Conservation (phyloP, 2,329 filamentous ascomycete genomes). For the Cladophialophora exuberans region DNA sequence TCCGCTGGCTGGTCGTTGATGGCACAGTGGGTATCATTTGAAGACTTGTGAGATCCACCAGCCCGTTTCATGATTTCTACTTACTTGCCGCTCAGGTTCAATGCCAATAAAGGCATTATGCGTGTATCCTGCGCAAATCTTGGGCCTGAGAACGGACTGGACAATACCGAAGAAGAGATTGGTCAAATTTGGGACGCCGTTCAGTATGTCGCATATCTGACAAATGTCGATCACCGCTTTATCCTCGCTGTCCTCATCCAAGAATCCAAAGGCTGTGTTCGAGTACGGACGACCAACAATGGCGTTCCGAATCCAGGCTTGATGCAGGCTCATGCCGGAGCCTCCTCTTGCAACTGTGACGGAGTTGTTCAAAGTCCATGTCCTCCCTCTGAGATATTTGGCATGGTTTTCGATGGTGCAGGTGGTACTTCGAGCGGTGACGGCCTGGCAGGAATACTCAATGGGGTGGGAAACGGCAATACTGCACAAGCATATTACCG, state of each 20-base stretch:
- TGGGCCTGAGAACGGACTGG: not conserved
- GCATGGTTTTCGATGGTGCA: constrained; percentile 31
- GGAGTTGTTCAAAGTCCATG: constrained; percentile 22
- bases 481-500: constrained; percentile 24
- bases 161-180: constrained; percentile 38
- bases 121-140: constrained; percentile 7
- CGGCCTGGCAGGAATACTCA: constrained; percentile 21
- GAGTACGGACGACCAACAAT: constrained; percentile 46
- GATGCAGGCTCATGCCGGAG: constrained; percentile 45
- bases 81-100: constrained; percentile 1
- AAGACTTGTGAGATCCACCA: constrained; percentile 33
- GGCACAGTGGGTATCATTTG: constrained; percentile 37
- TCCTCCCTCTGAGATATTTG: constrained; percentile 23
- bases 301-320: constrained; percentile 49
- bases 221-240: constrained; percentile 38
- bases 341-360: constrained; percentile 42
- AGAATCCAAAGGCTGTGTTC: constrained; percentile 51
- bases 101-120: constrained; percentile 4
- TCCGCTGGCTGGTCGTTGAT: constrained; percentile 37
- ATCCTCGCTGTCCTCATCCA: constrained; percentile 52
- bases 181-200: constrained; percentile 40
- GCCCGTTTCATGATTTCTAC: not conserved
- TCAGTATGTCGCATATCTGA: constrained; percentile 36
- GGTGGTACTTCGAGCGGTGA: constrained; percentile 23
- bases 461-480: constrained; percentile 1